A percentile compares a stretch with the other conserved stretches of the same genome.
Conservation (phyloP, 768 basidiomycete species). For the Piloderma croceum region DNA sequence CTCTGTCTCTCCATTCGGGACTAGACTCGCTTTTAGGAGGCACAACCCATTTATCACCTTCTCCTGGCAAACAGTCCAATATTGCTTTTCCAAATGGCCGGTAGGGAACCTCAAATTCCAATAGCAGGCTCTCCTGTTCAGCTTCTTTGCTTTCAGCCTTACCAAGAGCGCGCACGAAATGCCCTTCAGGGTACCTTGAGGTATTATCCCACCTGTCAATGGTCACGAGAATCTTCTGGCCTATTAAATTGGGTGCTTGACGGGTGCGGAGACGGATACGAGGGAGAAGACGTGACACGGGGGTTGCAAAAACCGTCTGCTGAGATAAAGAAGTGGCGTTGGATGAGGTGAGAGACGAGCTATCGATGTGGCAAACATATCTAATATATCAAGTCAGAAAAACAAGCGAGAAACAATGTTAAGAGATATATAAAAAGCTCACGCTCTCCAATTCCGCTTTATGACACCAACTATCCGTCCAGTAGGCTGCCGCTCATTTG, state of each 20-base stretch:
- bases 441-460: conserved; percentile 95
- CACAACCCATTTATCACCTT: conserved; percentile 92
- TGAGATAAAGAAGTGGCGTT: conserved; percentile 74
- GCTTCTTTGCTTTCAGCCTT: conserved; percentile 92
- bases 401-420: too few species aligned
- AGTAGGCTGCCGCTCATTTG: conserved; percentile 77
- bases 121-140: conserved; percentile 86
- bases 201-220: conserved; percentile 89
- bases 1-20: conserved; percentile 72
- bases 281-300: conserved; percentile 85
- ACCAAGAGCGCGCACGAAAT: conserved; percentile 90
- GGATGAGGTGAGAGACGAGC: conserved; percentile 75
- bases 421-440: too few species aligned
- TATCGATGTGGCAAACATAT: conserved; percentile 94
- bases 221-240: conserved; percentile 93
- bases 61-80: conserved; percentile 78
- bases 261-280: conserved; percentile 92
- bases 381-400: too few species aligned
- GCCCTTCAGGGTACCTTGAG: conserved; percentile 92
- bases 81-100: conserved; percentile 96
- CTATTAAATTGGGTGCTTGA: conserved; percentile 81
- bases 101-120: conserved; percentile 96
- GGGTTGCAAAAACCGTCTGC: conserved; percentile 92
- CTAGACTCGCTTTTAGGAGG: conserved; percentile 58
- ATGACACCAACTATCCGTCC: conserved; percentile 88